Conservation (phyloP, 2,329 filamentous ascomycete species). For the Dactylellina leptospora region DNA sequence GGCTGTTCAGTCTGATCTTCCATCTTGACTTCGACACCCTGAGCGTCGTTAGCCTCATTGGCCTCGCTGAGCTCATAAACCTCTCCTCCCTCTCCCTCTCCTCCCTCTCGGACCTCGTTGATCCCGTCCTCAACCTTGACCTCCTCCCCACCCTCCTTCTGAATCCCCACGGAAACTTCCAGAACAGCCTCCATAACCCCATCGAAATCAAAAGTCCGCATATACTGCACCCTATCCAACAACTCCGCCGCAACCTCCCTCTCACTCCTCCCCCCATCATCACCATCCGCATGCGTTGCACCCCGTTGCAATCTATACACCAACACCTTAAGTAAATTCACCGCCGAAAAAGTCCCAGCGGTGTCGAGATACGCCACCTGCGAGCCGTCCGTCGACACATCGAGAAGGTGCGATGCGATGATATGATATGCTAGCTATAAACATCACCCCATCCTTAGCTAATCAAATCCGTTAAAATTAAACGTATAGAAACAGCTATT, state of each 20-base stretch:
- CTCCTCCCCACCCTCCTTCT: not conserved
- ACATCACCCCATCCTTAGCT: not conserved
- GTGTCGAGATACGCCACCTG: constrained; percentile 47
- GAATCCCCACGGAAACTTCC: constrained; percentile 27
- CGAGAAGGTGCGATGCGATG: constrained; percentile 31
- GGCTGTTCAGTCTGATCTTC: not conserved
- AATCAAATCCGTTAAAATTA: not conserved
- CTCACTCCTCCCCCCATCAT: not conserved
- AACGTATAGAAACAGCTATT: not conserved
- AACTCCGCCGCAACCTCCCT: constrained; percentile 15
- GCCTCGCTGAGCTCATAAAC: not conserved
- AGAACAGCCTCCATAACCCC: constrained; percentile 35
- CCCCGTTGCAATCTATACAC: constrained; percentile 32
- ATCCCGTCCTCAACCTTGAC: not conserved
- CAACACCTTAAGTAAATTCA: constrained; percentile 41
- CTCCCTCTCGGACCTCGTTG: not conserved
- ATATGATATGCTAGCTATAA: constrained; percentile 40
- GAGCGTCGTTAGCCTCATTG: not conserved
- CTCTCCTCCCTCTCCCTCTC: not conserved
- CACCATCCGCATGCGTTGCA: constrained; percentile 2
- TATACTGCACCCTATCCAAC: constrained; percentile 47
- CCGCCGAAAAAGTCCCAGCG: constrained; percentile 35
- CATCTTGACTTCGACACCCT: not conserved
- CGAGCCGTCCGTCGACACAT: not conserved
- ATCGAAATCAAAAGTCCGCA: constrained; percentile 50